These are phyloP conservation scores for Colletotrichum plurivorum DNA, from an alignment of 2,329 filamentous ascomycete genomes.

Conservation along the genomic window DNA sequence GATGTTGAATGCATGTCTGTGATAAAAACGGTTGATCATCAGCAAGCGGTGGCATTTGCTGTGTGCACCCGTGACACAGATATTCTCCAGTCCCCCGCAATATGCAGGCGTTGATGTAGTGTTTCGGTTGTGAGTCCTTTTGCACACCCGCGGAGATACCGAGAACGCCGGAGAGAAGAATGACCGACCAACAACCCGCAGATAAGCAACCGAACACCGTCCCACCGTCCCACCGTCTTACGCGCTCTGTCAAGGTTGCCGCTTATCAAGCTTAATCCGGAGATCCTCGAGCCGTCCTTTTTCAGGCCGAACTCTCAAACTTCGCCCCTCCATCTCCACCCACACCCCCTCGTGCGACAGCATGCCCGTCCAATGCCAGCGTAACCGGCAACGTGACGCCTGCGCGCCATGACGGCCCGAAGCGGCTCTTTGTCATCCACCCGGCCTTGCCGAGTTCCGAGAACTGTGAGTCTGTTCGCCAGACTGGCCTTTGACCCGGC, in stretches of 20 bases:
- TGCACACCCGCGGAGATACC: slow-evolving; percentile 22
- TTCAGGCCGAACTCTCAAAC: background rate
- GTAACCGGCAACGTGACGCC: background rate
- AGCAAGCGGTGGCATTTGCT: no score
- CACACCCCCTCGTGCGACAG: no score
- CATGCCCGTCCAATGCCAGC: no score
- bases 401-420: slow-evolving; percentile 22
- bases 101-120: background rate
- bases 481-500: background rate
- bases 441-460: slow-evolving; percentile 31
- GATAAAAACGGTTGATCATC: no score
- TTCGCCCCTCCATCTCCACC: no score
- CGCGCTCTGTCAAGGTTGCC: slow-evolving; percentile 12
- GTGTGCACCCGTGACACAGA: no score
- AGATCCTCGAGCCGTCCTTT: slow-evolving; percentile 22
- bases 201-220: slow-evolving; percentile 16
- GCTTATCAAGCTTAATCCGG: slow-evolving; percentile 27
- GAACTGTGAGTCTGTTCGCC: slow-evolving; percentile 7
- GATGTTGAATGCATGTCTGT: no score
- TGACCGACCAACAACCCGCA: slow-evolving; percentile 12
- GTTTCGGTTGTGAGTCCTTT: background rate
- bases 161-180: background rate
- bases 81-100: no score
- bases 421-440: slow-evolving; percentile 8
- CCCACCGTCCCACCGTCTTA: background rate